Evolutionary conservation across 2,329 filamentous ascomycete species (phyloP).

Genomic region (Pestalotiopsis sp.): DNA sequence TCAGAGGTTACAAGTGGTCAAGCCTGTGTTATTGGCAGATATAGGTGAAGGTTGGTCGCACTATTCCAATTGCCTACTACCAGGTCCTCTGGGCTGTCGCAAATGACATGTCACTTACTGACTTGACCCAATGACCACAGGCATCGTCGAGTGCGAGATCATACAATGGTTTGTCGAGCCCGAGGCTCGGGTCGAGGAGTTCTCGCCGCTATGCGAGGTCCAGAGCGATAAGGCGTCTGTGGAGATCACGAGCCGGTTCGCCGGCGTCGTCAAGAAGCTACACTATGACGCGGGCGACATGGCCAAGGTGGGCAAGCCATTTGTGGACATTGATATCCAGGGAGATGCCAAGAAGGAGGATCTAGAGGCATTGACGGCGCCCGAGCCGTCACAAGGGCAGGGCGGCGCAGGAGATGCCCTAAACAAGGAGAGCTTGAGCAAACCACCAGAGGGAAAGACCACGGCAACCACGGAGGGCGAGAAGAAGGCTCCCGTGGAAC

Average conservation of each 20-base stretch:
- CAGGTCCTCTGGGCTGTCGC: neutral
- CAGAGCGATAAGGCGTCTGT: constrained; percentile 94
- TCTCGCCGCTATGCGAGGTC: constrained; percentile 96
- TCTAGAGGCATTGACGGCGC: constrained; percentile 41
- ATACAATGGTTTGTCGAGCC: constrained; percentile 99
- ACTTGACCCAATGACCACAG: constrained; percentile 47
- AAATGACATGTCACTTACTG: constrained; percentile 6
- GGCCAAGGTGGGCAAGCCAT: constrained; percentile 90
- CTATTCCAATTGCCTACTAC: neutral
- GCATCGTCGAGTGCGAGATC: constrained; percentile 97
- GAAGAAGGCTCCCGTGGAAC: constrained; percentile 16
- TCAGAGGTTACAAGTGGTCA: constrained; percentile 58
- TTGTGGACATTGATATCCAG: constrained; percentile 93
- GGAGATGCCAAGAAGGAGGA: constrained; percentile 72
- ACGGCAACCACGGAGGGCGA: constrained; percentile 11
- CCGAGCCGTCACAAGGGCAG: constrained; percentile 32
- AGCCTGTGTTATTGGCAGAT: constrained; percentile 81
- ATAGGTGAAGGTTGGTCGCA: constrained; percentile 76
- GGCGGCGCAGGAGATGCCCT: constrained; percentile 25
- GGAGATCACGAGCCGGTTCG: constrained; percentile 94
- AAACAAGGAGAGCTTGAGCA: constrained; percentile 25
- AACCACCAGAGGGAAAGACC: constrained; percentile 19
- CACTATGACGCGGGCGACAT: constrained; percentile 96
- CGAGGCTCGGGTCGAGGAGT: constrained; percentile 93
- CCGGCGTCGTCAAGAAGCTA: constrained; percentile 93